Conservation (phyloP, 371 early-diverging fungal genomes). For the Blakeslea trispora region DNA sequence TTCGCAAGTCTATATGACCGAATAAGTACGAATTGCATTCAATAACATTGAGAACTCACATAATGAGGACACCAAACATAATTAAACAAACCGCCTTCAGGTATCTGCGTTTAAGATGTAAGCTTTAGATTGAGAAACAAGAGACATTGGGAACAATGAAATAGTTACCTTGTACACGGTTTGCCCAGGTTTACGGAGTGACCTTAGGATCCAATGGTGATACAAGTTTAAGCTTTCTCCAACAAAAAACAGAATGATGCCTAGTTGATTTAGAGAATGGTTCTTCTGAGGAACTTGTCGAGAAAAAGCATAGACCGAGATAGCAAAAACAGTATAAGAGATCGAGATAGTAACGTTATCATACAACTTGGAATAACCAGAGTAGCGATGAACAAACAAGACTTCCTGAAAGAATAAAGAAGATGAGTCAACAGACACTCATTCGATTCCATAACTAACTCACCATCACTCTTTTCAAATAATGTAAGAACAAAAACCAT, state of each 20-base stretch:
- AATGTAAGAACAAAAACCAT: slow-evolving; percentile 23
- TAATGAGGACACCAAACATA: slow-evolving; percentile 52
- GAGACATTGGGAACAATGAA: not conserved
- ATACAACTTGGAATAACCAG: slow-evolving; percentile 20
- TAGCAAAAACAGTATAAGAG: slow-evolving; percentile 21
- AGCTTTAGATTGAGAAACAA: no score
- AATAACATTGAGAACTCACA: no score
- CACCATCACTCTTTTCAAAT: slow-evolving; percentile 39
- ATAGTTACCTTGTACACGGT: slow-evolving; percentile 33
- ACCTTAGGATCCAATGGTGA: slow-evolving; percentile 38
- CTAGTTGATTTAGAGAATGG: not conserved
- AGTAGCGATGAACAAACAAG: slow-evolving; percentile 35
- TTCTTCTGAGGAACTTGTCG: slow-evolving; percentile 8
- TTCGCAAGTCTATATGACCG: slow-evolving; percentile 30
- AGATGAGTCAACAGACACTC: not conserved
- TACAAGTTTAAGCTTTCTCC: slow-evolving; percentile 38
- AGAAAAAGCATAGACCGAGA: slow-evolving; percentile 12
- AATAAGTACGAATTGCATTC: no score
- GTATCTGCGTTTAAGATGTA: slow-evolving; percentile 21
- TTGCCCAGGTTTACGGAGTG: slow-evolving; percentile 21
- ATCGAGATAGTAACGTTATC: slow-evolving; percentile 28
- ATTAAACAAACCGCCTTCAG: slow-evolving; percentile 30
- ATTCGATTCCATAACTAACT: not conserved
- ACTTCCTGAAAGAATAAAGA: slow-evolving; percentile 32
- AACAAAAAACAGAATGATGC: slow-evolving; percentile 20